Evolutionary conservation across 495 filamentous ascomycete genomes (phyloP).

Genomic region (Cetradonia linearis): DNA sequence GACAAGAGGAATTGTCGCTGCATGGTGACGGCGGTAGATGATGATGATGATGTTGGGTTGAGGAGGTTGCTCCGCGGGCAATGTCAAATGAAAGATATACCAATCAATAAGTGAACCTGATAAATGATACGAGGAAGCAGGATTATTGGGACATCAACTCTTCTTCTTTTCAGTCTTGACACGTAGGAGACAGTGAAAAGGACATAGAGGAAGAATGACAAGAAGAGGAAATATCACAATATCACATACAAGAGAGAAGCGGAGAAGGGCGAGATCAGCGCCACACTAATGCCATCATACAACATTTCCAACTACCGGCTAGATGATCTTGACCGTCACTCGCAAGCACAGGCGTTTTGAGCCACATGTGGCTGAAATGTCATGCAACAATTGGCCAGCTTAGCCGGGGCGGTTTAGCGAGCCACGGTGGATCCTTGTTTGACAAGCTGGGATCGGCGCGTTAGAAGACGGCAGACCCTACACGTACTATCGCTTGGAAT

Average conservation of each 20-base stretch:
- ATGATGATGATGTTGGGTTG: not conserved
- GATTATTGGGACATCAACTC: not conserved
- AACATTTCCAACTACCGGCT: too few relatives aligned
- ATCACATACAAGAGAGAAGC: not conserved
- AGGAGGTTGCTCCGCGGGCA: conserved; percentile 1
- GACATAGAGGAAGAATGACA: not conserved
- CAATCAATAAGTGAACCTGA: not conserved
- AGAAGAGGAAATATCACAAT: not conserved
- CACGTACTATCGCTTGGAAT: conserved; percentile 1
- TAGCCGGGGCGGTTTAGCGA: not conserved
- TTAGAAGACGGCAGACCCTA: not conserved
- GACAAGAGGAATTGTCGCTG: conserved; percentile 11
- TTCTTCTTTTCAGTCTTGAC: not conserved
- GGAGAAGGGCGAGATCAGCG: conserved; percentile 4
- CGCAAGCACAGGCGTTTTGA: not conserved
- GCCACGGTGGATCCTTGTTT: not conserved
- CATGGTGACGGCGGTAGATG: not conserved
- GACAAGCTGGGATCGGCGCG: conserved; percentile 4
- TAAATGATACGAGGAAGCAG: not conserved
- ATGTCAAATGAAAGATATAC: not conserved
- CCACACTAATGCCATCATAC: conserved; percentile 19
- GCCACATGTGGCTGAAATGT: conserved; percentile 3
- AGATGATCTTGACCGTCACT: not conserved
- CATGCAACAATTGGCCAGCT: not conserved
- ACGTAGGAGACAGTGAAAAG: too few relatives aligned